A percentile compares a stretch with the other conserved stretches of the same genome.
Evolutionary conservation across 2,329 filamentous ascomycete genomes (phyloP).

Genomic region (Trematosphaeria pertusa): DNA sequence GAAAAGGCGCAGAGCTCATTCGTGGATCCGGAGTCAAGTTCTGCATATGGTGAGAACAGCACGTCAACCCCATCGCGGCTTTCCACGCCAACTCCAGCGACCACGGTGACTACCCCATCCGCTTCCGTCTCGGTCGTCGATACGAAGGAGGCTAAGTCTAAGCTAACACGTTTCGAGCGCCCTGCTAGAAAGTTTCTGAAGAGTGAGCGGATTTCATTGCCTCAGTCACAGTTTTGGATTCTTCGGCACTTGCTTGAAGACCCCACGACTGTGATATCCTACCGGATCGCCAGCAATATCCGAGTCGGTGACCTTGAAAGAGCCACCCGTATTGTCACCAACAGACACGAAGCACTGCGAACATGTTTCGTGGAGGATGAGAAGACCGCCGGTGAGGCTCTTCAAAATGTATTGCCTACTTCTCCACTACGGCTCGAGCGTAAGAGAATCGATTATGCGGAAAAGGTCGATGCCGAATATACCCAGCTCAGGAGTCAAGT

Average conservation of each 20-base stretch:
- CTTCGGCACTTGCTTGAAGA: not conserved
- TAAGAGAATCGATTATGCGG: constrained; percentile 31
- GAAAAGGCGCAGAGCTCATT: too few species aligned
- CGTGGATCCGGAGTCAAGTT: too few species aligned
- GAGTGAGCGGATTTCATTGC: not conserved
- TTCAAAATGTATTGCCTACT: constrained; percentile 18
- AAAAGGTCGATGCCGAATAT: constrained; percentile 10
- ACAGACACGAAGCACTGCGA: constrained; percentile 44
- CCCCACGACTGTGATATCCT: constrained; percentile 11
- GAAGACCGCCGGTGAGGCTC: constrained; percentile 19
- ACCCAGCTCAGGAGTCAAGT: constrained; percentile 36
- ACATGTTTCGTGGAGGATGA: constrained; percentile 33
- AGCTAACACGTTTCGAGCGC: not conserved
- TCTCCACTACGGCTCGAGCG: constrained; percentile 9
- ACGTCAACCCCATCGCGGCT: too few species aligned
- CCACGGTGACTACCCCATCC: too few species aligned
- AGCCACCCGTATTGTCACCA: constrained; percentile 40
- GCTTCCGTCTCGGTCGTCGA: too few species aligned
- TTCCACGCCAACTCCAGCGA: too few species aligned
- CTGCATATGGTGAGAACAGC: too few species aligned
- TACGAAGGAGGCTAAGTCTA: too few species aligned
- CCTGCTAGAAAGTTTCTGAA: not conserved
- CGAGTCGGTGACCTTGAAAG: constrained; percentile 36
- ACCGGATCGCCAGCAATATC: constrained; percentile 44
- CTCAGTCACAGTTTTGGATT: not conserved